A percentile compares a stretch with the other conserved stretches of the same genome.
phyloP scores from a whole-genome alignment of 2,329 filamentous ascomycete species.

The Beauveria pseudobassiana region DNA sequence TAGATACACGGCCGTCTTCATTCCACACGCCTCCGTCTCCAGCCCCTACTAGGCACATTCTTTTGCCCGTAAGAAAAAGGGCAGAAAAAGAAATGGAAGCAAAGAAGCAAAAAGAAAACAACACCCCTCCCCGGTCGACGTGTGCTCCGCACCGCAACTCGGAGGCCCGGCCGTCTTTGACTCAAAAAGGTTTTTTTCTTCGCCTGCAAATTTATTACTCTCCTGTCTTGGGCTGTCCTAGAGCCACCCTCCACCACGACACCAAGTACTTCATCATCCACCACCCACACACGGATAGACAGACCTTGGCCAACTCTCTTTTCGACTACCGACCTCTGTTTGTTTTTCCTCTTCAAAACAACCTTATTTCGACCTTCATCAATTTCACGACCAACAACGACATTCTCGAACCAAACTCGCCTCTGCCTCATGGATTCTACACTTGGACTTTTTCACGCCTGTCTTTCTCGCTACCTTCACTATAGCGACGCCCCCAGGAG shows the following conservation, averaged over 20 bases:
- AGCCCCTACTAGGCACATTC: not conserved
- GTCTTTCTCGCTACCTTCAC: not conserved
- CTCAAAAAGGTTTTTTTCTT: slow-evolving; percentile 5
- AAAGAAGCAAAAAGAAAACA: slow-evolving; percentile 12
- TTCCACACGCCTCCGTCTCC: slow-evolving; percentile 2
- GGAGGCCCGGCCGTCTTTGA: slow-evolving; percentile 7
- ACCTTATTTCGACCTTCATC: not conserved
- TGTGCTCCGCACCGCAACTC: slow-evolving; percentile 7
- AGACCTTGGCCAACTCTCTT: slow-evolving; percentile 7
- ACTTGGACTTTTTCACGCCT: not conserved
- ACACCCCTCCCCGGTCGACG: slow-evolving; percentile 3
- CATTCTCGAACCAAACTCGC: not conserved
- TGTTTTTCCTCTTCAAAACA: not conserved
- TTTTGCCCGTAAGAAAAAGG: not conserved
- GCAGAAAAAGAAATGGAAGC: slow-evolving; percentile 9
- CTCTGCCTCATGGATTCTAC: not conserved
- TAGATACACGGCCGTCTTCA: slow-evolving; percentile 2
- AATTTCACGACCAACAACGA: not conserved
- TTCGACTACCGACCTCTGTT: not conserved
- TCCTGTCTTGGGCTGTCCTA: not conserved
- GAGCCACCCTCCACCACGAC: not conserved
- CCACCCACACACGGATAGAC: not conserved
- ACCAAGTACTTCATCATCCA: slow-evolving; percentile 9
- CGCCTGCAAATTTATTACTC: not conserved
- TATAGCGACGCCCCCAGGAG: slow-evolving; percentile 1